Conservation (phyloP, 2,329 filamentous ascomycete genomes). For the Monilinia polystroma region DNA sequence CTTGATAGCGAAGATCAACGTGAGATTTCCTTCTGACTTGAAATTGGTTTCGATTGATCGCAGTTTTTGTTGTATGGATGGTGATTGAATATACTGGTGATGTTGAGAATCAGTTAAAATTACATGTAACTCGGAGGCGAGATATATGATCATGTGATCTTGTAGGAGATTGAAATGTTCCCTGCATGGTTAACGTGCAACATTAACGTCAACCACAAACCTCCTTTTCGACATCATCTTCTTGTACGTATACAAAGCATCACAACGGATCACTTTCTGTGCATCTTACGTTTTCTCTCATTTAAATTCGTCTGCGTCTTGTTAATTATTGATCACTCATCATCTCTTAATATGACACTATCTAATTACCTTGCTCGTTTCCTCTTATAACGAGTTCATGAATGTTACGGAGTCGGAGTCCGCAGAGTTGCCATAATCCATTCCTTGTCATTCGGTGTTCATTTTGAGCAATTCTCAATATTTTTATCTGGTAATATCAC, state of each 20-base stretch:
- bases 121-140: too few species aligned
- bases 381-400: neutral
- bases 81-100: too few species aligned
- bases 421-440: neutral
- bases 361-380: neutral
- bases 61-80: neutral
- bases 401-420: neutral
- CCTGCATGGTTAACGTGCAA: too few species aligned
- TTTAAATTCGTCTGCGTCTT: too few species aligned
- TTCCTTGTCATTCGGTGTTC: neutral
- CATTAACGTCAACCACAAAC: too few species aligned
- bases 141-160: too few species aligned
- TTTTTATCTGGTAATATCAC: neutral
- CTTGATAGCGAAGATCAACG: too few species aligned
- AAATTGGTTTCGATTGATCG: neutral
- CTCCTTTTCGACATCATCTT: too few species aligned
- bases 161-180: too few species aligned
- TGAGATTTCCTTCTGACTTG: neutral
- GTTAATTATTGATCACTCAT: neutral
- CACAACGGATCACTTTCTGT: too few species aligned
- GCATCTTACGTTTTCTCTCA: neutral
- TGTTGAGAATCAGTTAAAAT: too few species aligned
- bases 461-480: neutral
- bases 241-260: too few species aligned
- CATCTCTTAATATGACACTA: neutral